Evolutionary conservation across 1,284 basidiomycete genomes (phyloP).

Genomic region (Tilletia indica): DNA sequence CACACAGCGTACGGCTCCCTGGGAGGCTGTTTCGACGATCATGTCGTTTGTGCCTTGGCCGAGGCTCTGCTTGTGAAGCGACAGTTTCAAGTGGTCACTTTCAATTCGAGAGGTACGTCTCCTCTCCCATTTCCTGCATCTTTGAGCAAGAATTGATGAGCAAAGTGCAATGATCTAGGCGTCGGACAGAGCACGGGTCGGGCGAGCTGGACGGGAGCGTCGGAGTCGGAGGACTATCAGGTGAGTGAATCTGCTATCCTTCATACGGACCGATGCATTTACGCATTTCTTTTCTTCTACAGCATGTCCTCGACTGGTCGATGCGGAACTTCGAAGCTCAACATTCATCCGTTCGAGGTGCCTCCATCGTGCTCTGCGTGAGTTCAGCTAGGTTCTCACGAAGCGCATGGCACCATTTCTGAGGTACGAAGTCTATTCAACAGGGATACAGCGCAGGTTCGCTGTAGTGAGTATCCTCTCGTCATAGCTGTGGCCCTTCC

Average conservation of each 20-base stretch:
- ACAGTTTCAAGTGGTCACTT: slow-evolving; percentile 29
- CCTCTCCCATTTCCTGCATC: not conserved
- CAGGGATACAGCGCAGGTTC: slow-evolving; percentile 35
- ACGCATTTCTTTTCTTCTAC: not conserved
- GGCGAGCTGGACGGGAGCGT: slow-evolving; percentile 34
- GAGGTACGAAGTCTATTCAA: not conserved
- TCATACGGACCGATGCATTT: slow-evolving; percentile 21
- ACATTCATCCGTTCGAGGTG: not conserved
- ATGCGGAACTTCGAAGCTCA: not conserved
- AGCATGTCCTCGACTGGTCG: not conserved
- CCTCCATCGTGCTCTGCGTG: not conserved
- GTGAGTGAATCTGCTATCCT: slow-evolving; percentile 26
- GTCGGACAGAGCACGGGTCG: slow-evolving; percentile 31
- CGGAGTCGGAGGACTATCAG: slow-evolving; percentile 34
- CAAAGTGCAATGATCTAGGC: not conserved
- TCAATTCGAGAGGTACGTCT: slow-evolving; percentile 32
- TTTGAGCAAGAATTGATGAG: not conserved
- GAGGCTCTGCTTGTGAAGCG: slow-evolving; percentile 24
- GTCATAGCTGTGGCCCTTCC: too few relatives aligned
- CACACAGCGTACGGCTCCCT: slow-evolving; percentile 18
- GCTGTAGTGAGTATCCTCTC: slow-evolving; percentile 28
- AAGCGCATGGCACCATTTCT: not conserved
- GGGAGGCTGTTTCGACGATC: slow-evolving; percentile 36
- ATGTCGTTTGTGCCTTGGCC: slow-evolving; percentile 29
- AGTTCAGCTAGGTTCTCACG: not conserved